Conservation (phyloP, 768 basidiomycete species). For the Amanita pallidorosea region DNA sequence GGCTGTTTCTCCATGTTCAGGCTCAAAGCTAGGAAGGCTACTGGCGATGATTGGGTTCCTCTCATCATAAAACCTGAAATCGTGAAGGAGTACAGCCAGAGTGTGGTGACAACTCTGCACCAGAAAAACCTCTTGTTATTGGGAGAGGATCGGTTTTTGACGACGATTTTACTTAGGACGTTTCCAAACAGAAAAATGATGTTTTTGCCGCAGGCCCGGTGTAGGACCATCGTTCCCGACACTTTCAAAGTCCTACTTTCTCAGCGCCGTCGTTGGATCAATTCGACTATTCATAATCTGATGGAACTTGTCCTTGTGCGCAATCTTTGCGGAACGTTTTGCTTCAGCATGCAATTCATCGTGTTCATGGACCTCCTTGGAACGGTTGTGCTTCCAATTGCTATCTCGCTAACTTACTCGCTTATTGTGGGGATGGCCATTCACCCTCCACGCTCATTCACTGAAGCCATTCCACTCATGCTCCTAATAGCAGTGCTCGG, state of each 20-base stretch:
- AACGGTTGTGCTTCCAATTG: constrained; percentile 88
- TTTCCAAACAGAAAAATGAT: constrained; percentile 99
- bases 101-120: constrained; percentile 86
- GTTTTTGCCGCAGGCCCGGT: constrained; percentile 94
- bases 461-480: constrained; percentile 89
- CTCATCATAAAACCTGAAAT: constrained; percentile 96
- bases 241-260: constrained; percentile 89
- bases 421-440: constrained; percentile 78
- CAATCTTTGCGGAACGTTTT: constrained; percentile 97
- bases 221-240: constrained; percentile 93
- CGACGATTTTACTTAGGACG: constrained; percentile 90
- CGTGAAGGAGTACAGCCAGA: constrained; percentile 93
- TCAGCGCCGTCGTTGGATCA: constrained; percentile 98
- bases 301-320: constrained; percentile 98
- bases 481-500: constrained; percentile 86
- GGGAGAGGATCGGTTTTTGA: constrained; percentile 98
- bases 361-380: constrained; percentile 95
- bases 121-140: constrained; percentile 95
- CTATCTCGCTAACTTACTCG: constrained; percentile 82
- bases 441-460: constrained; percentile 72
- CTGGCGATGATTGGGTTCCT: constrained; percentile 95
- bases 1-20: constrained; percentile 99
- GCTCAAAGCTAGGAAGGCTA: constrained; percentile 80
- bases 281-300: constrained; percentile 97
- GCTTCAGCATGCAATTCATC: constrained; percentile 99